Percentiles rank a stretch among this genome's conserved stretches.
Conservation (phyloP, 352 stramenopile genomes). For the Phytopythium helicoides region DNA sequence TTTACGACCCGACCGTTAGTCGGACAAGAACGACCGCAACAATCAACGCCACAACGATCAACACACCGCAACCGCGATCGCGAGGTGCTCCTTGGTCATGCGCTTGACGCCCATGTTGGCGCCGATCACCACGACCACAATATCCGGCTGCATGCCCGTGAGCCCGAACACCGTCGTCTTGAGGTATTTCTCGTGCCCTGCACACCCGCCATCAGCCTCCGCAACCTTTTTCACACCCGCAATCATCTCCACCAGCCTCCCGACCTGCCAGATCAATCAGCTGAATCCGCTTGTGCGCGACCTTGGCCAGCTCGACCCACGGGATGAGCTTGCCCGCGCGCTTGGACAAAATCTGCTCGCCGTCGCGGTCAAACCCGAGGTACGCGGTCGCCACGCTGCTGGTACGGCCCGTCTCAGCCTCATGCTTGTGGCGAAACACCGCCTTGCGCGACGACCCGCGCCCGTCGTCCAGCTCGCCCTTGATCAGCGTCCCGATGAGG, state of each 20-base stretch:
- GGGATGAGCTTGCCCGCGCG: slow-evolving; percentile 69
- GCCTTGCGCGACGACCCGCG: slow-evolving; percentile 82
- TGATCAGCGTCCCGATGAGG: slow-evolving; percentile 93
- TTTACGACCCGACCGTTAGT: slow-evolving; percentile 18
- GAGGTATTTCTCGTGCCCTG: slow-evolving; percentile 98
- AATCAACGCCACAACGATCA: background rate
- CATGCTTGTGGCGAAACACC: slow-evolving; percentile 88
- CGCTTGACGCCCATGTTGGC: slow-evolving; percentile 94
- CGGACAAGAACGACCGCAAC: slow-evolving; percentile 3
- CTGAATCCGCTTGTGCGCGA: slow-evolving; percentile 81
- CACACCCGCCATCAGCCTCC: background rate
- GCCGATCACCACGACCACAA: slow-evolving; percentile 93
- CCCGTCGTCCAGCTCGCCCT: slow-evolving; percentile 95
- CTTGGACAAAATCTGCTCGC: slow-evolving; percentile 79
- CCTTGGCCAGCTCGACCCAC: slow-evolving; percentile 76
- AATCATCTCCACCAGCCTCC: background rate
- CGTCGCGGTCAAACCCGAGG: slow-evolving; percentile 72
- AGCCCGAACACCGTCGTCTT: slow-evolving; percentile 99
- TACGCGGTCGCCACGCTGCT: slow-evolving; percentile 83
- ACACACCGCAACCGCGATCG: slow-evolving; percentile 86
- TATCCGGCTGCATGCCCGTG: slow-evolving; percentile 95
- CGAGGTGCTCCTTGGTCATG: slow-evolving; percentile 94
- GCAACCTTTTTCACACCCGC: background rate
- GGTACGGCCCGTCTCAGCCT: slow-evolving; percentile 77
- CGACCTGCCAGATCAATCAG: slow-evolving; percentile 75